Base-by-base conservation (phyloP, 2,329 filamentous ascomycete species). In the Polytolypa hystricis region DNA sequence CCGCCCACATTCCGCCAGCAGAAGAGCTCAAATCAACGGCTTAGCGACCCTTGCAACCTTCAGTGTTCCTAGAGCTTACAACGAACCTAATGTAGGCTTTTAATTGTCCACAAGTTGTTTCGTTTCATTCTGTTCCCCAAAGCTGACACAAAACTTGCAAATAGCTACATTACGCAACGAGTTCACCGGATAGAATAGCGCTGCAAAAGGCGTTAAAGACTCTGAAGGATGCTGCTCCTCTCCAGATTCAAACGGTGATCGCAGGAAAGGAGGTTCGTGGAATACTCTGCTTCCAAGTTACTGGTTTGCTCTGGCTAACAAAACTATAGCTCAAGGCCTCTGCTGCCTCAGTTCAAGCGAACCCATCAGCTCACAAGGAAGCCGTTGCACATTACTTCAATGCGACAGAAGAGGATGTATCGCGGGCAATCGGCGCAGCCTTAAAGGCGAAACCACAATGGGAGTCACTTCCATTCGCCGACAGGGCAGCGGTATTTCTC, bases 401-500 rank as follows among this genome's bases (percentile, higher is more conserved):
- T 47, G 87, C 87, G 42, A 81, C 78, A 33, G 65, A 78, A 20
- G 69, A 74, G 46, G 79, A 95, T 52, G 82, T 96, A 47, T 71
- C 74, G 43, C 69, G 70, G 29, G 85, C 89, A 38, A 95, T 96
- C 52, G 76, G 84, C 16, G 74, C 84, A 25, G 87, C 89, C 15
- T 73, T 96, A 27, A 76, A 74, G 12, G 86, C 86, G 33, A 91
- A 91, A 65, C 70, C 77, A 36, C 74, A 77, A 21, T 96, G 89
- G 89, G 85, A 89, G 54, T 70, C 73, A 4, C 70, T 93, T 11
- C 84, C 87, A 11, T 96, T 96, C 54, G 77, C 83, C 33, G 89
- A 96, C 63, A 77, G 89, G 39, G 89, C 89, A 11, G 82, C 87
- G 40, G 73, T 96, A 55, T 96, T 96, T 67, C 75, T 96, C 53